These are phyloP conservation scores for Lipomyces orientalis DNA, from an alignment of 805 yeast genomes.

Conservation along the genomic window DNA sequence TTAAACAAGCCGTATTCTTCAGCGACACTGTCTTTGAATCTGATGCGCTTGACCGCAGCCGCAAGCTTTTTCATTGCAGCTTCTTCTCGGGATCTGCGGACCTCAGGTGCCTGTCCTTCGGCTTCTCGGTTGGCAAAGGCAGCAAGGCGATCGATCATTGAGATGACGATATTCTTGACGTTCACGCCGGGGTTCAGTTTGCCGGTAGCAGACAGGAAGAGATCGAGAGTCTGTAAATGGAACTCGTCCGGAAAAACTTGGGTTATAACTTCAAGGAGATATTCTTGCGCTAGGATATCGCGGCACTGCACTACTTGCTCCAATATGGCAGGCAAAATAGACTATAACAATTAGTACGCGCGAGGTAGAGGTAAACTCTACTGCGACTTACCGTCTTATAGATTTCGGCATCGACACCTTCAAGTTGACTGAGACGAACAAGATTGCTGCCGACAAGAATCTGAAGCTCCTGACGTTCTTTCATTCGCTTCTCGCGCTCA, in stretches of 20 bases:
- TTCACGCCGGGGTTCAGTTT: slow-evolving; percentile 74
- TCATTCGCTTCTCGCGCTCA: slow-evolving; percentile 72
- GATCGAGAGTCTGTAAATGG: slow-evolving; percentile 75
- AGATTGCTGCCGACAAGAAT: slow-evolving; percentile 91
- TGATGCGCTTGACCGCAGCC: slow-evolving; percentile 35
- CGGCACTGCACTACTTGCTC: slow-evolving; percentile 93
- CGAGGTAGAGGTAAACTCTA: background rate
- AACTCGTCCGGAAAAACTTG: slow-evolving; percentile 95
- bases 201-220: slow-evolving; percentile 67
- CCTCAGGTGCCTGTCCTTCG: slow-evolving; percentile 41
- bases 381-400: slow-evolving; percentile 44
- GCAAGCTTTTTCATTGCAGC: slow-evolving; percentile 32
- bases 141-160: slow-evolving; percentile 72
- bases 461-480: slow-evolving; percentile 86
- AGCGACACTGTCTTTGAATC: slow-evolving; percentile 35
- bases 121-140: slow-evolving; percentile 55
- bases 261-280: slow-evolving; percentile 84
- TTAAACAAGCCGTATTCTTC: slow-evolving; percentile 35
- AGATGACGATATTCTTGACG: slow-evolving; percentile 65
- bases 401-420: slow-evolving; percentile 60
- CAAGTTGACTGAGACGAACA: slow-evolving; percentile 85
- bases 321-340: slow-evolving; percentile 76
- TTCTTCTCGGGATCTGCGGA: slow-evolving; percentile 32
- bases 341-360: slow-evolving; percentile 33
- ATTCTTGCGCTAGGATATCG: slow-evolving; percentile 91